Conservation (phyloP, 2,329 filamentous ascomycete genomes). For the Aschersonia sp. region DNA sequence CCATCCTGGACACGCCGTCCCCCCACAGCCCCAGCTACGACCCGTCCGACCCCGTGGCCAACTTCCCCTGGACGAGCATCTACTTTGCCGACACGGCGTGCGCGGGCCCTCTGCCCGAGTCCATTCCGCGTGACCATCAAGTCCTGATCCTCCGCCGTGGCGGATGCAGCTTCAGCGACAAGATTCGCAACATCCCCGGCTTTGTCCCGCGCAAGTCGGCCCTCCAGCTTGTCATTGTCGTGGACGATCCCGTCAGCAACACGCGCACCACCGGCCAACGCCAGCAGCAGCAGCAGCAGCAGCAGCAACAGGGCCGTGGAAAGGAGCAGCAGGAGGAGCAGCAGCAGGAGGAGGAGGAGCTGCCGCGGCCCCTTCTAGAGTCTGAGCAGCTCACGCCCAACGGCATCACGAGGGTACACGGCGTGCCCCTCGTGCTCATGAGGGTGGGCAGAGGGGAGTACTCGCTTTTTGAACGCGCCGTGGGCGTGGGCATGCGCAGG, state of each 20-base stretch:
- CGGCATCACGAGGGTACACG: constrained; percentile 54
- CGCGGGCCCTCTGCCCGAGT: constrained; percentile 36
- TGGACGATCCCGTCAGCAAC: constrained; percentile 29
- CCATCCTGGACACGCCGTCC: constrained; percentile 41
- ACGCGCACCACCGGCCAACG: too few relatives aligned
- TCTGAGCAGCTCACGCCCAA: constrained; percentile 55
- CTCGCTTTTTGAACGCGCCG: constrained; percentile 45
- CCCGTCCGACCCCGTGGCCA: constrained; percentile 17
- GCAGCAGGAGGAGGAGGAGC: constrained; percentile 10
- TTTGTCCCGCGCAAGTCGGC: constrained; percentile 46
- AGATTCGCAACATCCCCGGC: constrained; percentile 71
- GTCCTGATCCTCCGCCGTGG: constrained; percentile 73
- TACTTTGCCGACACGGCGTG: constrained; percentile 62
- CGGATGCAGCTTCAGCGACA: constrained; percentile 70
- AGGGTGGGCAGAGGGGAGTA: constrained; percentile 51
- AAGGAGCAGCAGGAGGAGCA: not conserved
- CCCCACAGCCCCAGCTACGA: constrained; percentile 27
- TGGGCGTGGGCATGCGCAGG: constrained; percentile 59
- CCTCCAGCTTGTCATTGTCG: constrained; percentile 69
- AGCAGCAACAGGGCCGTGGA: too few relatives aligned
- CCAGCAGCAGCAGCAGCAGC: too few relatives aligned
- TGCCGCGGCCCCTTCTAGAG: constrained; percentile 56
- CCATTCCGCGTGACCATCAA: constrained; percentile 44
- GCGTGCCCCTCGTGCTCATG: constrained; percentile 74
- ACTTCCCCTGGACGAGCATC: constrained; percentile 54